phyloP scores from a whole-genome alignment of 768 basidiomycete genomes.

The Amanita pallidorosea region DNA sequence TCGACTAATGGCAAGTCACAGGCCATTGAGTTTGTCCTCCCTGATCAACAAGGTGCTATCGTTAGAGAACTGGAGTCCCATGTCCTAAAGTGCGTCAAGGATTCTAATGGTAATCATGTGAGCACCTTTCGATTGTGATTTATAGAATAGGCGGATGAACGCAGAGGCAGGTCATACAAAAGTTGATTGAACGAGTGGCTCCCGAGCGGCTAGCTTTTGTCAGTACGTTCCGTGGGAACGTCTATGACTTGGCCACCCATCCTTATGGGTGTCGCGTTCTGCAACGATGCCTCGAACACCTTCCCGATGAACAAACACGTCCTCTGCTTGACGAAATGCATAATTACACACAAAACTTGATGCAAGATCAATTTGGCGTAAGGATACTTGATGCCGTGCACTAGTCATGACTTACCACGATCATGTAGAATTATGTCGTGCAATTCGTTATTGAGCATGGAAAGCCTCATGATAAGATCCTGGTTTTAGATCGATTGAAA shows the following conservation, averaged over 20 bases:
- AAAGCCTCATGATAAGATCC: constrained; percentile 50
- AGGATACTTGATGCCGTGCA: constrained; percentile 13
- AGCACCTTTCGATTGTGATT: constrained; percentile 11
- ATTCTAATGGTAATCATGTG: constrained; percentile 93
- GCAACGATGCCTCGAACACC: constrained; percentile 83
- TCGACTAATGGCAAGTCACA: constrained; percentile 16
- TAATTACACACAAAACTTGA: constrained; percentile 55
- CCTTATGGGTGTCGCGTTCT: constrained; percentile 93
- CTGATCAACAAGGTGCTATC: constrained; percentile 67
- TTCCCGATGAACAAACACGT: constrained; percentile 57
- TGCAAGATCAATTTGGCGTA: constrained; percentile 90
- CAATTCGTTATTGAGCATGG: constrained; percentile 89
- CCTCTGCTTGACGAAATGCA: constrained; percentile 79
- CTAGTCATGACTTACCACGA: constrained; percentile 1
- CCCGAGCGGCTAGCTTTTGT: constrained; percentile 73
- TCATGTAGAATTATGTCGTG: constrained; percentile 78
- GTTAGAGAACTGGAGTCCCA: constrained; percentile 73
- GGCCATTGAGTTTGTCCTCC: constrained; percentile 75
- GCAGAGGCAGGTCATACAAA: constrained; percentile 67
- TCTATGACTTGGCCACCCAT: constrained; percentile 76
- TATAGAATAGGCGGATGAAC: constrained; percentile 1
- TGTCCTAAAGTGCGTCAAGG: constrained; percentile 78
- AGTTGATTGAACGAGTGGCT: constrained; percentile 72
- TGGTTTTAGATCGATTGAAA: constrained; percentile 57
- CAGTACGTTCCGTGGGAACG: constrained; percentile 62